Base-by-base conservation (phyloP, 2,329 filamentous ascomycete species). In the Westerdykella ornata region DNA sequence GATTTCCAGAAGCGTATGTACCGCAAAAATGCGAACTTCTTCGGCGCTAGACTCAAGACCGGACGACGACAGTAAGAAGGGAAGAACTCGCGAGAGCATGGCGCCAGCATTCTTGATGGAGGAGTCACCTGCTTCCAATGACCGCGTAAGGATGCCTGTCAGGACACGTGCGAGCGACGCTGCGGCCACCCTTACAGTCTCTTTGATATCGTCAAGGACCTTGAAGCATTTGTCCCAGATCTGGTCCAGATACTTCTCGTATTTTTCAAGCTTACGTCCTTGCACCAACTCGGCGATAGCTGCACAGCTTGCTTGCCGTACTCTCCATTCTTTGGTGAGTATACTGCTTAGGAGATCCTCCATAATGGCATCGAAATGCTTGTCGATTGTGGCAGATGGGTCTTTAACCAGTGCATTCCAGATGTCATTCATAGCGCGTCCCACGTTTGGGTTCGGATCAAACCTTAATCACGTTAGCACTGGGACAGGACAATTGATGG, bases 381-480 rank as follows among this genome's bases (percentile, higher is more conserved):
- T 72, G 49, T 92, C 82, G 33, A 97, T 78, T 0, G 85, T 85
- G 1, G 77, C 74, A 14, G 79, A 81, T 1, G 87, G 78, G 53
- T 97, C 88, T 59, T 94, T 94, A 40, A 97, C 88, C n/a, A 98
- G 70, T 0, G 90, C 84, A 56, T 85, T 89, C 92, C 92, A 98
- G 51, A 98, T 97, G 48, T 94, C 88, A 43, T 94, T 89, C 92
- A 98, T 98, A 1, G 90, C 95, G 36, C 82, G 77, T 61, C 90
- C 87, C 11, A 97, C 92, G 49, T 94, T 95, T 2, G 82, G 76
- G 59, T 96, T 97, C 0, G 92, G 92, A 63, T 98, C 92, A 47
- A 97, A 97, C 29, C 62, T 65, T 22, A 7, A 3, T 12, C 6
- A 3, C n/a, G 40, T 65, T 42, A 64, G 49, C 13, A 35, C 12